Evolutionary conservation across 139 green algal species (phyloP).

Genomic region (Pseudopediastrum boryanum): DNA sequence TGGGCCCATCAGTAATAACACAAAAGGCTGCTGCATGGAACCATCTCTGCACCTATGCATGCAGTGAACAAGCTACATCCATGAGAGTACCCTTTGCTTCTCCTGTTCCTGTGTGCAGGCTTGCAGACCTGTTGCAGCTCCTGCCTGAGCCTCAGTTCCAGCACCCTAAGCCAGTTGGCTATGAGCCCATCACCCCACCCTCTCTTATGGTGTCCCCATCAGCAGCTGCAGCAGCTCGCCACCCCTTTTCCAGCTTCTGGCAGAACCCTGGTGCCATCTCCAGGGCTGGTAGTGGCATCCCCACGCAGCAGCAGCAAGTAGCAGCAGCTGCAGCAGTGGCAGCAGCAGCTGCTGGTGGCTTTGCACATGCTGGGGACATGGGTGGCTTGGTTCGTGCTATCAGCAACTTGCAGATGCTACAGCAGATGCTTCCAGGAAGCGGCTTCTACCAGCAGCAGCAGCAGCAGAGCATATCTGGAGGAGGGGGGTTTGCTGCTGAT

Average conservation of each 20-base stretch:
- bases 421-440: too few species aligned
- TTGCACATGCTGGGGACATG: neutral
- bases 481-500: neutral
- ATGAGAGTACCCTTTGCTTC: neutral
- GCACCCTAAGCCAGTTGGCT: neutral
- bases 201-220: constrained; percentile 1
- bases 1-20: neutral
- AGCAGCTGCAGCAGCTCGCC: neutral
- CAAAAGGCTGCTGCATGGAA: neutral
- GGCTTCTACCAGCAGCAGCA: constrained; percentile 15
- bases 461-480: neutral
- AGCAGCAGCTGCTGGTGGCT: neutral
- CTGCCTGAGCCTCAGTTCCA: constrained; percentile 22
- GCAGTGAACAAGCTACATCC: neutral
- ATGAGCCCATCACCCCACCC: constrained; percentile 5
- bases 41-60: neutral
- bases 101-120: too few species aligned
- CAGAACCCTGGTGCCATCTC: neutral
- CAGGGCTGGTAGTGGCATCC: neutral
- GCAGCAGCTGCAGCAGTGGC: neutral
- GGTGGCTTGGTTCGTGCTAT: neutral
- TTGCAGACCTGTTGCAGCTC: too few species aligned
- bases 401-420: neutral
- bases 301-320: constrained; percentile 1
- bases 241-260: neutral